Evolutionary conservation across 2,329 filamentous ascomycete species (phyloP), one percentile per base, ranked within the genome.

Genomic region (Fusarium albidum): DNA sequence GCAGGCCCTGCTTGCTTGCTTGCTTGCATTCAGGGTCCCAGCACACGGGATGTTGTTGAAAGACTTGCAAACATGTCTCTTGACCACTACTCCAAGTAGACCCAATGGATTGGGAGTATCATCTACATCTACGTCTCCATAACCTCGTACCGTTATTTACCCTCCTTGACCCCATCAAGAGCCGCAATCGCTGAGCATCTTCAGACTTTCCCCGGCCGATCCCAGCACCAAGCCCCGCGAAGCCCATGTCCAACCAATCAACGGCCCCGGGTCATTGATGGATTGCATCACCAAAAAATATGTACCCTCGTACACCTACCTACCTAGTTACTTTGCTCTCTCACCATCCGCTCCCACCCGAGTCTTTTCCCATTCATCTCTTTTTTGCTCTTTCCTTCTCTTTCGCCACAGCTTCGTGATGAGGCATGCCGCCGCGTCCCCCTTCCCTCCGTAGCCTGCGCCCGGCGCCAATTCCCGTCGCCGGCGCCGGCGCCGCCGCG

Each of bases 341-440:
- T n/a, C n/a, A n/a, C 35, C 33, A 41, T 17, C 35, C 28, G 34
- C 33, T 49, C 43, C 34, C 27, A 43, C 34, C 40, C 17, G n/a
- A 18, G 18, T 33, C 14, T 38, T 37, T 34, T 18, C 43, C 35
- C 39, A 25, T 25, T 35, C 15, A 3, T 25, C 12, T 15, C 8
- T 27, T 9, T 17, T 11, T 18, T 18, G 15, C 17, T 25, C 12
- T 28, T 18, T 11, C 39, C 25, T 31, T 17, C 11, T 42, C 11
- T 38, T 8, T 34, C 25, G 14, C 42, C 18, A 21, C 33, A 48
- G n/a, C 54, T 29, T 73, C 76, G 78, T 75, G 75, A 86, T 86
- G 84, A 85, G 84, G 84, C 75, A 88, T 88, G 85, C 80, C 79
- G 79, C 71, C 78, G 73, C 79, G 76, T 67, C 63, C 67, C 61